phyloP scores from a whole-genome alignment of 2,329 filamentous ascomycete species.

The Colletotrichum horii region DNA sequence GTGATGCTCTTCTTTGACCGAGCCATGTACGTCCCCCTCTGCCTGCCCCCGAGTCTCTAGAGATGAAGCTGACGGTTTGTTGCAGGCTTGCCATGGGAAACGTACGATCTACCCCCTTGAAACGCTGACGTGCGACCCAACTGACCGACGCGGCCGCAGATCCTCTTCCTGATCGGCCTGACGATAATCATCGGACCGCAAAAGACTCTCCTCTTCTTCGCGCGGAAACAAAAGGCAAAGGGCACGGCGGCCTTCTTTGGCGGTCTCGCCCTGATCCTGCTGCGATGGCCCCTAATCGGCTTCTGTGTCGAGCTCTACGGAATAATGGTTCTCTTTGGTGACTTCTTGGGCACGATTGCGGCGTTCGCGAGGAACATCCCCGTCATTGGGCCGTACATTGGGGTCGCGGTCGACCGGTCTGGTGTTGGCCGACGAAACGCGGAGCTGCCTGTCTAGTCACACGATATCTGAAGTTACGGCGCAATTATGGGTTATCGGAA shows the following conservation, averaged over 20 bases:
- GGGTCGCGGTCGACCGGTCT: slow-evolving; percentile 71
- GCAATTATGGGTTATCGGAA: not conserved
- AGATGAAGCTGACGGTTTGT: slow-evolving; percentile 19
- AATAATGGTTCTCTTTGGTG: slow-evolving; percentile 91
- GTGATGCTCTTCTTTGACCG: slow-evolving; percentile 98
- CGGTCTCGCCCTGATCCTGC: slow-evolving; percentile 83
- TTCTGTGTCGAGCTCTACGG: slow-evolving; percentile 93
- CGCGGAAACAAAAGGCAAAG: slow-evolving; percentile 88
- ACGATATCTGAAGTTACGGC: not conserved
- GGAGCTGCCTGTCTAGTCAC: slow-evolving; percentile 74
- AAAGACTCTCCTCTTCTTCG: slow-evolving; percentile 95
- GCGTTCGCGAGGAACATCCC: slow-evolving; percentile 86
- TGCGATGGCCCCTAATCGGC: slow-evolving; percentile 90
- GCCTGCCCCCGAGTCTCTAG: not conserved
- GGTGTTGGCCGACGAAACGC: slow-evolving; percentile 75
- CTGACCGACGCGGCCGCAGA: slow-evolving; percentile 55
- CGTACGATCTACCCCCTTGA: slow-evolving; percentile 52
- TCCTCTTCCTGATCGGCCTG: slow-evolving; percentile 96
- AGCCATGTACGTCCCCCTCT: slow-evolving; percentile 72
- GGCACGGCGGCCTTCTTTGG: slow-evolving; percentile 87
- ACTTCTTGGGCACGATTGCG: slow-evolving; percentile 92
- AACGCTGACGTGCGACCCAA: not conserved
- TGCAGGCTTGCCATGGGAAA: slow-evolving; percentile 95
- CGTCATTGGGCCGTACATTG: slow-evolving; percentile 86
- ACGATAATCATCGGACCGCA: slow-evolving; percentile 92